These are phyloP conservation scores for Luffa aegyptiaca DNA, from an alignment of 306 rosid genomes.

Conservation along the genomic window DNA sequence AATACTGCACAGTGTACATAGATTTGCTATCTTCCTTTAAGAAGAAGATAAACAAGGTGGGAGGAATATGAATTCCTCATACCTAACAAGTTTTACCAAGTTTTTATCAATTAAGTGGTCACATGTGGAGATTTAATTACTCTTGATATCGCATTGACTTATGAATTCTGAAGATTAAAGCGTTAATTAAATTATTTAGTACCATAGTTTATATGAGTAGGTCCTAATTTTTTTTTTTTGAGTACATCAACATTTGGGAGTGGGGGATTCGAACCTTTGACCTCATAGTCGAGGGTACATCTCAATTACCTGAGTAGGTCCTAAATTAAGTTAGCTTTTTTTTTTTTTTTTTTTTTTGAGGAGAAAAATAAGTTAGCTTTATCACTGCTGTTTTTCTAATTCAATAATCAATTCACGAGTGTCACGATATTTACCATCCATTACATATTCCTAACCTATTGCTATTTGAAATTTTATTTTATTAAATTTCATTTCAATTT, in stretches of 20 bases:
- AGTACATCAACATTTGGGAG: too few relatives aligned
- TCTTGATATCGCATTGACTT: background rate
- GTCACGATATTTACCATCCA: background rate
- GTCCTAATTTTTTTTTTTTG: too few relatives aligned
- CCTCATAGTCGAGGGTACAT: too few relatives aligned
- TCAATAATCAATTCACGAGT: background rate
- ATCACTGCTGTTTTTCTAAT: too few relatives aligned
- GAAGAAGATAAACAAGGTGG: background rate
- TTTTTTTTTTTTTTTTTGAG: too few relatives aligned
- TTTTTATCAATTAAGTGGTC: background rate
- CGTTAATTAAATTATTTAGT: too few relatives aligned
- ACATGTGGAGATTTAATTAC: background rate
- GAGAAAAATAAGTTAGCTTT: too few relatives aligned
- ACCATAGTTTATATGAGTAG: background rate
- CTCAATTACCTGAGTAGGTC: too few relatives aligned
- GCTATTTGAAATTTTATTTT: background rate
- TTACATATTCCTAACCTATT: background rate
- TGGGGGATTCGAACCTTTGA: too few relatives aligned
- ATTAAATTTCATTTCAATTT: too few relatives aligned
- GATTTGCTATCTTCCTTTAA: background rate
- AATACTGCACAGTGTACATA: background rate
- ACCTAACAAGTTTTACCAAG: background rate
- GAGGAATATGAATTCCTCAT: background rate
- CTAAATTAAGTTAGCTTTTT: too few relatives aligned
- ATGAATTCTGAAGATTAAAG: background rate